Evolutionary conservation across 306 rosid genomes (phyloP).

Genomic region (Castanea sativa): DNA sequence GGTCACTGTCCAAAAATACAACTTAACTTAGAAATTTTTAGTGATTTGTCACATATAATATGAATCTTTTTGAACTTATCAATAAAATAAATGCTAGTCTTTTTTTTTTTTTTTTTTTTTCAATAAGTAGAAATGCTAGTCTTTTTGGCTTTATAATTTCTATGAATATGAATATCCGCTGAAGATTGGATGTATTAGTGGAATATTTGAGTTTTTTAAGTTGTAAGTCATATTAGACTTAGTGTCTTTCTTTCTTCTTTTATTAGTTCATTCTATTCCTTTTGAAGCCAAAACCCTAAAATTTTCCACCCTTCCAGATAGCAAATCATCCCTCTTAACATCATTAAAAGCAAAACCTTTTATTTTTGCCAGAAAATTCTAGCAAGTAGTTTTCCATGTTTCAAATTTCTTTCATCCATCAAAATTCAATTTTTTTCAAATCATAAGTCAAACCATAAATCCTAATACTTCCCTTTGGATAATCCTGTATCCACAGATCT

Average conservation of each 20-base stretch:
- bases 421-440: neutral
- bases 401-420: neutral
- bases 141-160: too few relatives aligned
- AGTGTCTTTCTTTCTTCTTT: neutral
- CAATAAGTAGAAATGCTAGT: too few relatives aligned
- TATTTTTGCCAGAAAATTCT: neutral
- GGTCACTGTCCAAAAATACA: too few relatives aligned
- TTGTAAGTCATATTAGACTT: too few relatives aligned
- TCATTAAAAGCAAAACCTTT: neutral
- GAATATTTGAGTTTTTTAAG: too few relatives aligned
- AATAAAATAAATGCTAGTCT: too few relatives aligned
- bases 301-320: neutral
- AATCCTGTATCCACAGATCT: neutral
- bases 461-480: neutral
- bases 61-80: too few relatives aligned
- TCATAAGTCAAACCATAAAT: neutral
- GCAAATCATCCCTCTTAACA: neutral
- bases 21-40: too few relatives aligned
- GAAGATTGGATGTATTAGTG: too few relatives aligned
- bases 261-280: neutral
- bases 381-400: neutral
- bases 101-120: too few relatives aligned
- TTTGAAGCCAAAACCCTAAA: neutral
- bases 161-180: too few relatives aligned
- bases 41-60: too few relatives aligned